Percentiles rank a stretch among this genome's conserved stretches.
Conservation (phyloP, 306 rosid species). For the Corylus avellana region DNA sequence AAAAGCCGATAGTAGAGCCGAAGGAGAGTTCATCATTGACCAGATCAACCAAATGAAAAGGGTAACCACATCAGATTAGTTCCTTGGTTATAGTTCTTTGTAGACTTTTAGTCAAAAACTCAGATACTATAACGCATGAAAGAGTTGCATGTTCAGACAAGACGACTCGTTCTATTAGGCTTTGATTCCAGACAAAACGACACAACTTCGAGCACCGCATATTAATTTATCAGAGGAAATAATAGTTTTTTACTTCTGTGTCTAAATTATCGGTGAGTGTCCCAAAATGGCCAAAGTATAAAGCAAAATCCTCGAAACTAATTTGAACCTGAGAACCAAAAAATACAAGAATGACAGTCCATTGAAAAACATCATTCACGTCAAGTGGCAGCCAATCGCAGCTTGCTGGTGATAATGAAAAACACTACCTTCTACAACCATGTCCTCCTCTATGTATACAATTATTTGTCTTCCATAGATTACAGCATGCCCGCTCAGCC, state of each 20-base stretch:
- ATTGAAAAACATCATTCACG: slow-evolving; percentile 28
- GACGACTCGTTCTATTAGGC: background rate
- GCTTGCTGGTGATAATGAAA: slow-evolving; percentile 31
- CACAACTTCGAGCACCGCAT: background rate
- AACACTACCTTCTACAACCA: slow-evolving; percentile 36
- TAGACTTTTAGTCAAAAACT: no score
- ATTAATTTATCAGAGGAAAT: background rate
- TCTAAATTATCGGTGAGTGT: background rate
- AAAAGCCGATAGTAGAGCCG: no score
- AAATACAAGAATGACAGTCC: slow-evolving; percentile 19
- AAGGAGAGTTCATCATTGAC: no score
- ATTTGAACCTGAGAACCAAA: slow-evolving; percentile 12
- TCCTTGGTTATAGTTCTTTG: no score
- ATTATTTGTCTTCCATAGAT: slow-evolving; percentile 29
- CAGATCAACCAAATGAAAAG: no score
- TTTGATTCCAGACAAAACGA: background rate
- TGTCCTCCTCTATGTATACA: slow-evolving; percentile 29
- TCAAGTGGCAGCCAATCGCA: slow-evolving; percentile 37
- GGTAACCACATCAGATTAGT: no score
- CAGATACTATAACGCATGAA: no score
- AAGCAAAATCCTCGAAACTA: slow-evolving; percentile 16
- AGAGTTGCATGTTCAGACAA: no score
- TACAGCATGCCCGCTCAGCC: slow-evolving; percentile 27
- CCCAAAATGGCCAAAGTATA: background rate
- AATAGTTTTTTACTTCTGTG: background rate